These are phyloP conservation scores for Wickerhamiella qilinensis DNA, from an alignment of 805 yeast species.

Conservation along the genomic window DNA sequence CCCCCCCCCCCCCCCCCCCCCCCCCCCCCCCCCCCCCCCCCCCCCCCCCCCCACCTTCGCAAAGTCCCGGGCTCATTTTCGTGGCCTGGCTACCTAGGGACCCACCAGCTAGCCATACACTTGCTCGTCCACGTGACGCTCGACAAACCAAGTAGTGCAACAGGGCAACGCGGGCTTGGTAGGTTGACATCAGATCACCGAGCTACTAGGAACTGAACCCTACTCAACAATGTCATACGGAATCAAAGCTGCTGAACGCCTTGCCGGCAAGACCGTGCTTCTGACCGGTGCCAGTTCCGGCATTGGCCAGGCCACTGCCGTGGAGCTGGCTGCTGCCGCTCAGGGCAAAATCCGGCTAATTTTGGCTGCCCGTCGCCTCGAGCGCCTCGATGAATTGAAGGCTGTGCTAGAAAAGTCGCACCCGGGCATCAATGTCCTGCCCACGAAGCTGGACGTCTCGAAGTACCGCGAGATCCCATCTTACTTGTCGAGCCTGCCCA, in stretches of 20 bases:
- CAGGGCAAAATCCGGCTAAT: conserved; percentile 55
- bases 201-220: not conserved
- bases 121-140: too few species aligned
- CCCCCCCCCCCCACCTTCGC: too few species aligned
- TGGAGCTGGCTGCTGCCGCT: conserved; percentile 65
- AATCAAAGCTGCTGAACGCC: conserved; percentile 57
- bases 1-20: too few species aligned
- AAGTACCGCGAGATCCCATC: conserved; percentile 33
- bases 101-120: not conserved
- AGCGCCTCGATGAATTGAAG: conserved; percentile 36
- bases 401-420: conserved; percentile 30
- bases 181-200: too few species aligned
- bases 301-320: conserved; percentile 84
- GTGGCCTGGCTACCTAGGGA: not conserved
- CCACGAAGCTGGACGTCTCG: conserved; percentile 41
- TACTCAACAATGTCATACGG: conserved; percentile 33
- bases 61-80: too few species aligned
- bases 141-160: not conserved
- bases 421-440: conserved; percentile 30
- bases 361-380: conserved; percentile 64
- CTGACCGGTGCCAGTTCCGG: conserved; percentile 98
- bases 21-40: too few species aligned
- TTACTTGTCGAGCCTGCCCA: conserved; percentile 37
- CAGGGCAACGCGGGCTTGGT: too few species aligned
- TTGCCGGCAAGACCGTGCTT: conserved; percentile 61